Evolutionary conservation across 1,139 yeast genomes (phyloP), one percentile per base, ranked within the genome.

Genomic region (Saccharomyces hybrid): DNA sequence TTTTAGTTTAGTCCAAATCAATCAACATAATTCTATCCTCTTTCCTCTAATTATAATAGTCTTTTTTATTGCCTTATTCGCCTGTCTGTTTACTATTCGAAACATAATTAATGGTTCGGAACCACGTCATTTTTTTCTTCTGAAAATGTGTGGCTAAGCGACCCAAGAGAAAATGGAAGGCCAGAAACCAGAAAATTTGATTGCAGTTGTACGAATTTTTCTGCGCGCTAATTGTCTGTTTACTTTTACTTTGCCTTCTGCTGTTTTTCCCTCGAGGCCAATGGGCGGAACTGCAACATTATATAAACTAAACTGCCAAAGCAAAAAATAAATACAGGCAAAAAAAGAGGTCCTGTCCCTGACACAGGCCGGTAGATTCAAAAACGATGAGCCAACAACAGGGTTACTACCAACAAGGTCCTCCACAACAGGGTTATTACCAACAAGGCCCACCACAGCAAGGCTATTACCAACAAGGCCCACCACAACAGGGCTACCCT

Each of bases 401-500:
- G 49, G 71, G 70, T 23, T 69, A 70, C 58, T 63, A 64, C 52
- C 72, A 66, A 54, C 74, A 70, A 53, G 67, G 65, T 4, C 68
- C 69, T n/a, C 72, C 67, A 31, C 72, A 63, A 34, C 68, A 61
- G 28, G 66, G 63, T 20, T 61, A 59, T 56, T 69, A 70, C 56
- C 69, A 69, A 51, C 71, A 70, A 50, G 68, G 59, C 50, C 72
- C 66, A 49, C 73, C 65, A 41, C 77, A 73, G 58, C 68, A 60
- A 23, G 64, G 62, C 16, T 59, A 57, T 54, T 68, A 70, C 56
- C 69, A 69, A 52, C 71, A 70, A 50, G 68, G 59, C 49, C 72
- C 66, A 50, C 73, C 65, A 41, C 77, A 74, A 59, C 76, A 75
- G 3, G 65, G 73, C 2, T 72, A 73, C 54, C 70, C 71, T 7